Percentiles rank a stretch among this genome's conserved stretches.
Evolutionary conservation across 2,329 filamentous ascomycete genomes (phyloP).

Genomic region (Fusarium napiforme): DNA sequence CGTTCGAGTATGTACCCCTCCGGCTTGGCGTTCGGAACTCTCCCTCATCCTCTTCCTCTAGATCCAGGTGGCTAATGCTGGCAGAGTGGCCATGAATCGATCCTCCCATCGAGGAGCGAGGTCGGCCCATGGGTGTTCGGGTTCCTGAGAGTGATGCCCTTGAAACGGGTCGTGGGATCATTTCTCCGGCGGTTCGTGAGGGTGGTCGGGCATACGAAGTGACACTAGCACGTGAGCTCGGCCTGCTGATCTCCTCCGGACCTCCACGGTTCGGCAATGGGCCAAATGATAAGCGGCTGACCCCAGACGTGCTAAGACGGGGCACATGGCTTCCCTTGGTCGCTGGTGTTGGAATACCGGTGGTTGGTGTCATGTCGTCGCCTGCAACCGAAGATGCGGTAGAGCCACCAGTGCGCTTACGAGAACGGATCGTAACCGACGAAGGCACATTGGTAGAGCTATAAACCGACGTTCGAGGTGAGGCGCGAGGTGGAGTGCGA

Average conservation of each 20-base stretch:
- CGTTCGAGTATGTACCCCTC: slow-evolving; percentile 63
- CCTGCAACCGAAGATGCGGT: slow-evolving; percentile 61
- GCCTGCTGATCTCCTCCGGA: slow-evolving; percentile 64
- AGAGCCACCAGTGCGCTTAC: slow-evolving; percentile 73
- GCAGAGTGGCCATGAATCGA: slow-evolving; percentile 68
- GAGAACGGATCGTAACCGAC: slow-evolving; percentile 72
- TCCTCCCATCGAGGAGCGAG: slow-evolving; percentile 76
- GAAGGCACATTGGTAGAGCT: slow-evolving; percentile 60
- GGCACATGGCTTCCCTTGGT: slow-evolving; percentile 63
- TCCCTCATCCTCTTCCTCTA: slow-evolving; percentile 55
- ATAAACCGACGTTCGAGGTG: slow-evolving; percentile 69
- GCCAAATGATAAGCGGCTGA: slow-evolving; percentile 72
- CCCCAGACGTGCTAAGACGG: slow-evolving; percentile 70
- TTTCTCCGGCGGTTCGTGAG: slow-evolving; percentile 61
- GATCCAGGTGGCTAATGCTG: slow-evolving; percentile 67
- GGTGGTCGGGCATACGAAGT: slow-evolving; percentile 65
- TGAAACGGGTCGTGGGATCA: slow-evolving; percentile 71
- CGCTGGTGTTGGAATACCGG: slow-evolving; percentile 52
- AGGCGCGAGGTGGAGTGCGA: slow-evolving; percentile 81
- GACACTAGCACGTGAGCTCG: slow-evolving; percentile 77
- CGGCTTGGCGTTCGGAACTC: slow-evolving; percentile 65
- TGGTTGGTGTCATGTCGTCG: slow-evolving; percentile 64
- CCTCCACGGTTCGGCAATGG: slow-evolving; percentile 66
- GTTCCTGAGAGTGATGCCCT: slow-evolving; percentile 69
- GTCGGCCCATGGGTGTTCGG: slow-evolving; percentile 74